Base-by-base conservation (phyloP, 1,139 yeast species). In the Sporopachydermia cereana region DNA sequence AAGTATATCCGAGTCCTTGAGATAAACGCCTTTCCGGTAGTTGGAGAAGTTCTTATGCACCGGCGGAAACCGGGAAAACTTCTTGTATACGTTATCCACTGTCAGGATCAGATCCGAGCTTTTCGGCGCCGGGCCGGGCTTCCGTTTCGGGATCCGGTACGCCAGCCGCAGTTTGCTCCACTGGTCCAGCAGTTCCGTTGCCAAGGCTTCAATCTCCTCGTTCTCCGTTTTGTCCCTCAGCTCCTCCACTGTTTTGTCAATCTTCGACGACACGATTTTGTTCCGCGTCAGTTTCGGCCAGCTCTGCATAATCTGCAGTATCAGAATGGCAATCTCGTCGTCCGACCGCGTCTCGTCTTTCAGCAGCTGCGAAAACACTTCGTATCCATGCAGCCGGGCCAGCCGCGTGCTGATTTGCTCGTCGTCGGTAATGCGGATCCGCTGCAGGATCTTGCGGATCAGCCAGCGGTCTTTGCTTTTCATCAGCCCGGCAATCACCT, bases 231-330 rank as follows among this genome's bases (percentile, higher is more conserved):
- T 55, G 1, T 52, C 49, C 23, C 66, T 59, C 25, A 86, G 59
- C 2, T 68, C 70, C 44, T 66, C 60, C 3, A 88, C 74, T 18
- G 77, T 74, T 36, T 71, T 71, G 55, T 85, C 95, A 46, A 91
- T 79, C 54, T 79, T 80, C 18, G 93, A 79, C 46, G 82, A 76
- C n/a, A 79, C 73, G 49, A 91, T 83, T 56, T 86, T 83, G 62
- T 86, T 88, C 53, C 79, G 75, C 1, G 95, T 84, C 43, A 88
- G 71, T 44, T 75, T 72, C 3, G 97, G 97, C 89, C 96, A 84
- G 46, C 68, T 67, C 31, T 68, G 60, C 51, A 91, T 67, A 31
- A 88, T 73, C 42, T 68, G 66, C 46, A 88, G 62, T 36, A 84
- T 68, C 56, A 69, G 63, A 4, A 61, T 55, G 4, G 72, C 67